Evolutionary conservation across 2,329 filamentous ascomycete genomes (phyloP).

Genomic region (Fusarium nematophilum): DNA sequence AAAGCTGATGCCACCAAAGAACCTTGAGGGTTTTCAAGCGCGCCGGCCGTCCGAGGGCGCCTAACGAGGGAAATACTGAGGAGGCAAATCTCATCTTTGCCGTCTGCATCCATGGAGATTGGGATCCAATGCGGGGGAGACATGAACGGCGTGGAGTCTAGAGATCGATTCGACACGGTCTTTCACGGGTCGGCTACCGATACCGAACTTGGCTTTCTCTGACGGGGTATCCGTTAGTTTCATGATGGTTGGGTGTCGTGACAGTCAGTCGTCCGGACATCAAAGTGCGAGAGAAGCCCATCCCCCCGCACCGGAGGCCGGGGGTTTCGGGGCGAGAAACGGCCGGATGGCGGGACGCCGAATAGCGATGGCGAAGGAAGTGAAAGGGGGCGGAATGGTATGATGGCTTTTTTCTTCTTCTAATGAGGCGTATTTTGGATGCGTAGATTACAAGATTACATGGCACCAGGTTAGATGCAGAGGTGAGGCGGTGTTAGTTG

Average conservation of each 20-base stretch:
- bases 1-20: constrained; percentile 13
- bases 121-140: constrained; percentile 5
- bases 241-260: neutral
- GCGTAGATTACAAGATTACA: too few relatives aligned
- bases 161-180: too few relatives aligned
- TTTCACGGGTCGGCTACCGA: constrained; percentile 5
- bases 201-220: constrained; percentile 8
- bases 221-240: neutral
- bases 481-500: constrained; percentile 22
- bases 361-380: constrained; percentile 36
- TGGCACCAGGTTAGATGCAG: too few relatives aligned
- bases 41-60: constrained; percentile 5
- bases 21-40: constrained; percentile 29
- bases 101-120: neutral
- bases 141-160: neutral
- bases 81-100: neutral
- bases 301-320: constrained; percentile 30
- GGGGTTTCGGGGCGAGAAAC: constrained; percentile 27
- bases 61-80: constrained; percentile 8
- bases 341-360: constrained; percentile 37
- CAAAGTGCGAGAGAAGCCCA: constrained; percentile 30
- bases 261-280: constrained; percentile 30
- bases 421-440: neutral
- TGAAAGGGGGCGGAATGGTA: constrained; percentile 9
- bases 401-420: constrained; percentile 7